Conservation (phyloP, 163 green algal genomes). For the Prototheca wickerhamii region DNA sequence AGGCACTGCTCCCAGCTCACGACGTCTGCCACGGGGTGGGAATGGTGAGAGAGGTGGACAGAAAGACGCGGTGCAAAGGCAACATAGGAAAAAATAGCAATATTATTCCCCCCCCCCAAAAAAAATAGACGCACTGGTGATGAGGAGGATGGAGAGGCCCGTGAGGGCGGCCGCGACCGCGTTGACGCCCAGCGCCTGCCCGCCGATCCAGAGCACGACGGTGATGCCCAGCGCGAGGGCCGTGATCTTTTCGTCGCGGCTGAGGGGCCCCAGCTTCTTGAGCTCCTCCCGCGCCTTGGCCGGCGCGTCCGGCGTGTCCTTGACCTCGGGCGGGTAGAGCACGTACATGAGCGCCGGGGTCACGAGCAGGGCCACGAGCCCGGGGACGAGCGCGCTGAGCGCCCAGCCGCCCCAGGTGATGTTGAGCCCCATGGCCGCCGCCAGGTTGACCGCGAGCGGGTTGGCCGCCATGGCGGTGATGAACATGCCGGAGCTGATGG, state of each 20-base stretch:
- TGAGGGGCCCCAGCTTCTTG: slow-evolving; percentile 85
- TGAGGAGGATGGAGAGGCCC: slow-evolving; percentile 86
- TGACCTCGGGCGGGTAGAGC: slow-evolving; percentile 87
- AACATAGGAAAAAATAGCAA: neutral
- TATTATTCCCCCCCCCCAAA: neutral
- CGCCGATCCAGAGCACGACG: slow-evolving; percentile 90
- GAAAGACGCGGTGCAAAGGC: too few relatives aligned
- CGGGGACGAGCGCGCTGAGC: slow-evolving; percentile 81
- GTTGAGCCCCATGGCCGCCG: slow-evolving; percentile 63
- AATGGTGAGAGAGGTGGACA: too few relatives aligned
- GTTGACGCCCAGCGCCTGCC: slow-evolving; percentile 77
- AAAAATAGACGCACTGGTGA: slow-evolving; percentile 52
- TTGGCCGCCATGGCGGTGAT: slow-evolving; percentile 99
- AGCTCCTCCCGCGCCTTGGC: slow-evolving; percentile 72
- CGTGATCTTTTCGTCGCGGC: slow-evolving; percentile 94
- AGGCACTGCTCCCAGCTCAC: slow-evolving; percentile 91
- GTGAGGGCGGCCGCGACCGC: slow-evolving; percentile 85
- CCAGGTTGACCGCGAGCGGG: slow-evolving; percentile 87
- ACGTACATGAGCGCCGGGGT: slow-evolving; percentile 93
- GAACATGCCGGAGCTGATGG: slow-evolving; percentile 89
- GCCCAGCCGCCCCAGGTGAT: slow-evolving; percentile 85
- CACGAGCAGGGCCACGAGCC: slow-evolving; percentile 70
- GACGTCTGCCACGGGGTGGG: slow-evolving; percentile 35
- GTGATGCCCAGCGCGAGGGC: slow-evolving; percentile 77
- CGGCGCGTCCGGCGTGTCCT: slow-evolving; percentile 91